Conservation (phyloP, 495 filamentous ascomycete species). For the Aspergillus homomorphus region DNA sequence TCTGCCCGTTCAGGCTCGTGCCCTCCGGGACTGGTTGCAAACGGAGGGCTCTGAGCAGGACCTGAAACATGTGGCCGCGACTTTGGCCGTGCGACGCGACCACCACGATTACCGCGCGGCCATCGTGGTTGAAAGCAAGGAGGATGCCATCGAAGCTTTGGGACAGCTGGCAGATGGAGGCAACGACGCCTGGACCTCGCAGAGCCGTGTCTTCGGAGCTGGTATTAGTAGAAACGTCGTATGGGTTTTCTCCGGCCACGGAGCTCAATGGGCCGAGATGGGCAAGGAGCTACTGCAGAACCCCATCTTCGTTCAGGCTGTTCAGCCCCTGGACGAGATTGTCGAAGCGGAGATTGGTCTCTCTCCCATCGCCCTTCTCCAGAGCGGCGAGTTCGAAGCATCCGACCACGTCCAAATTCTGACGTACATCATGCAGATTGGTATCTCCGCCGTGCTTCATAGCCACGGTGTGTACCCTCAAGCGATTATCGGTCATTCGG, state of each 20-base stretch:
- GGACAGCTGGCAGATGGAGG: background rate
- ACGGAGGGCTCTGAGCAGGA: slow-evolving; percentile 11
- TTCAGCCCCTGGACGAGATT: slow-evolving; percentile 14
- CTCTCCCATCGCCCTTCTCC: slow-evolving; percentile 30
- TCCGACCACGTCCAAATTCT: slow-evolving; percentile 32
- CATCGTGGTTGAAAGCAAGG: slow-evolving; percentile 20
- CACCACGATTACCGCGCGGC: slow-evolving; percentile 35
- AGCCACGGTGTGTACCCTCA: slow-evolving; percentile 22
- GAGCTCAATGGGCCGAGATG: slow-evolving; percentile 62
- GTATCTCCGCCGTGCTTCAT: slow-evolving; percentile 22
- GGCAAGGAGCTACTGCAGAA: slow-evolving; percentile 38
- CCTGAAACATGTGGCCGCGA: slow-evolving; percentile 19
- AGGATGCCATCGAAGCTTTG: slow-evolving; percentile 19
- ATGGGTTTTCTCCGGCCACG: slow-evolving; percentile 54
- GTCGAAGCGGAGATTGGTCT: slow-evolving; percentile 26
- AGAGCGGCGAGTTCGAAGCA: slow-evolving; percentile 23
- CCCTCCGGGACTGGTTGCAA: slow-evolving; percentile 11
- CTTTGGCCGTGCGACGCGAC: slow-evolving; percentile 31
- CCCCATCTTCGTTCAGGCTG: slow-evolving; percentile 4
- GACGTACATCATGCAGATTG: slow-evolving; percentile 35
- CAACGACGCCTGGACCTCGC: background rate
- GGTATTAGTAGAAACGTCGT: slow-evolving; percentile 9
- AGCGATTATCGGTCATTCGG: slow-evolving; percentile 37
- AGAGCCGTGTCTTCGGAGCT: slow-evolving; percentile 1
- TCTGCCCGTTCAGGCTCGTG: slow-evolving; percentile 17